Evolutionary conservation across 306 rosid genomes (phyloP), one percentile per base, ranked within the genome.

Genomic region (Mucuna pruriens): DNA sequence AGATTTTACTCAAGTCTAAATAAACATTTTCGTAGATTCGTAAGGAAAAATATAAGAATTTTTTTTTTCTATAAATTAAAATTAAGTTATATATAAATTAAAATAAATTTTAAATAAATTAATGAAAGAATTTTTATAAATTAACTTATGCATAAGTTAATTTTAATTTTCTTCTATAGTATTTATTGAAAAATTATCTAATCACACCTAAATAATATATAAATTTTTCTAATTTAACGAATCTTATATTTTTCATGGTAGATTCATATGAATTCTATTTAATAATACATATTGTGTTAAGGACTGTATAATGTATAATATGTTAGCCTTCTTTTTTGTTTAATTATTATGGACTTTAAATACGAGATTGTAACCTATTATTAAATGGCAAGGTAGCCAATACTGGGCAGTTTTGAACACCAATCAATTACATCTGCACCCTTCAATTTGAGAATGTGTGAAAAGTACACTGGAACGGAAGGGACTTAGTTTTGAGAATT

Each of bases 401-500:
- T 49, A 51, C 36, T 42, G 44, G 15, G 73, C 42, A 61, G 29
- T 25, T 42, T 52, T 76, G 39, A 39, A 15, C 9, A 9, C 29
- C 54, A 39, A 3, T 23, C 25, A 15, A 7, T 60, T 22, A n/a
- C 29, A 46, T 34, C 4, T 60, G 84, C 48, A 68, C 66, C 20
- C 20, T 5, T 23, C 20, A 25, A 12, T 69, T 55, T 45, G 16
- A 46, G 71, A 60, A 46, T 71, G 78, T 60, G 40, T 12, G 26
- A 33, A 80, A 80, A 57, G 55, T 48, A 46, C 51, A 45, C 17
- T 12, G 5, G 70, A 39, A 79, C 26, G 70, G 45, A 69, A 79
- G 42, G 40, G 10, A 39, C 45, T 38, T 22, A 38, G 2, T 63
- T 74, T 51, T 64, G 49, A 65, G 62, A 39, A 38, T 81, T 40